Base-by-base conservation (phyloP, 1,284 basidiomycete species). In the Cryptococcus jaspeensis region DNA sequence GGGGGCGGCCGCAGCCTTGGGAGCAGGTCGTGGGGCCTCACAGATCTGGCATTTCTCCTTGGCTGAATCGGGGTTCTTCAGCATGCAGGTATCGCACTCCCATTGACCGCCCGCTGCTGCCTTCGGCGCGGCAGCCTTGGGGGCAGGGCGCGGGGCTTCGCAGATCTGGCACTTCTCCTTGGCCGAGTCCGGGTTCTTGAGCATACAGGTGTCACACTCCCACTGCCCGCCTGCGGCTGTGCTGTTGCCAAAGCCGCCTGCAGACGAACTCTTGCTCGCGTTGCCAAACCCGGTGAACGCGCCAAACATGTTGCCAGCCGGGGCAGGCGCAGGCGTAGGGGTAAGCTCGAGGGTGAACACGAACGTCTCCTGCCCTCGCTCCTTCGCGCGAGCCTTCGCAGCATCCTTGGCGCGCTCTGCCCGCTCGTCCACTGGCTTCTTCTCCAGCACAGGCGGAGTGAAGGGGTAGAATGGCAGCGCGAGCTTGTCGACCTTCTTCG, bases 121-220 rank as follows among this genome's bases (percentile, higher is more conserved):
- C 32, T 20, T 12, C 8, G 25, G 23, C 6, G 45, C 22, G 25
- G n/a, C 20, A 15, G 23, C 20, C 49, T 20, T 44, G 11, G 41
- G 13, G 60, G 45, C 66, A 43, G 65, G 68, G 28, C 76, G 71
- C 0, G 79, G 78, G 1, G 78, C 58, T 36, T 84, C 83, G 56
- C 85, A 86, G 42, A 82, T 61, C 0, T 74, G 76, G 64, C 85
- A 86, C 67, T 83, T 83, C 18, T 66, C 67, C 40, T 67, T 78
- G 2, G 79, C 81, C 11, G 65, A 71, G 7, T 72, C 76, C 4
- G 80, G 73, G 61, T 84, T 85, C 48, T 77, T 66, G 23, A 84
- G 61, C 69, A 72, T 75, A 52, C 84, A 85, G 9, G 67, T 57
- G 2, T 70, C 70, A 61, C 84, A 85, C 7, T 58, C 77, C 84